Conservation (phyloP, 2,329 filamentous ascomycete species). For the Calonectria multiphialidica region DNA sequence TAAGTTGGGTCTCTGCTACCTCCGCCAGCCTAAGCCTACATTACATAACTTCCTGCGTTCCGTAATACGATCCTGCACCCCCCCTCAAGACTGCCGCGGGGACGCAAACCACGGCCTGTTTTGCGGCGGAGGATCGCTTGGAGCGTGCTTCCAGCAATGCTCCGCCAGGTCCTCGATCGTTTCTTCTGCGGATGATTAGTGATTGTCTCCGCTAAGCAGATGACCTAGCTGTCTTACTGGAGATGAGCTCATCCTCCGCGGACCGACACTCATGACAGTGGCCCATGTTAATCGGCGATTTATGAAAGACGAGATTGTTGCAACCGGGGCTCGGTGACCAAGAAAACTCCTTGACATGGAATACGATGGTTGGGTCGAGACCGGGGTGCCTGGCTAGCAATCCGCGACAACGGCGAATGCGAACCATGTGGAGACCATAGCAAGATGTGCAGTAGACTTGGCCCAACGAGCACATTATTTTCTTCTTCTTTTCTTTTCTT, state of each 20-base stretch:
- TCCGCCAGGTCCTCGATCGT: constrained; percentile 3
- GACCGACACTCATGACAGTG: constrained; percentile 17
- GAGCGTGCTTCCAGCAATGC: constrained; percentile 9
- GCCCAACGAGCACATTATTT: constrained; percentile 13
- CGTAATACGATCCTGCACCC: neutral
- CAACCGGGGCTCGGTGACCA: constrained; percentile 18
- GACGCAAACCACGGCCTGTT: neutral
- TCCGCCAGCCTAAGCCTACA: neutral
- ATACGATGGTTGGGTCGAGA: neutral
- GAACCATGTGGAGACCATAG: constrained; percentile 22
- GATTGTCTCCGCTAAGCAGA: neutral
- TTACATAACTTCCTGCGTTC: neutral
- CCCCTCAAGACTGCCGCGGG: neutral
- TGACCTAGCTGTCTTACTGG: neutral
- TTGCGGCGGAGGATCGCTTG: neutral
- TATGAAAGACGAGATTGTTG: constrained; percentile 16
- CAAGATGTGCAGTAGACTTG: constrained; percentile 23
- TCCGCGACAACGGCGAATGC: constrained; percentile 18
- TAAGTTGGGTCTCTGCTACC: neutral
- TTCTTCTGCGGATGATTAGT: neutral
- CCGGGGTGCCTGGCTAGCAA: constrained; percentile 12
- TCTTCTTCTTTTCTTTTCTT: neutral
- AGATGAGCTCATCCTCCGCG: neutral
- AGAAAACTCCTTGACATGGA: constrained; percentile 17
- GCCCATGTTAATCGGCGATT: constrained; percentile 21